Evolutionary conservation across 1,284 basidiomycete genomes (phyloP), one percentile per base, ranked within the genome.

Genomic region (Malassezia dermatis): DNA sequence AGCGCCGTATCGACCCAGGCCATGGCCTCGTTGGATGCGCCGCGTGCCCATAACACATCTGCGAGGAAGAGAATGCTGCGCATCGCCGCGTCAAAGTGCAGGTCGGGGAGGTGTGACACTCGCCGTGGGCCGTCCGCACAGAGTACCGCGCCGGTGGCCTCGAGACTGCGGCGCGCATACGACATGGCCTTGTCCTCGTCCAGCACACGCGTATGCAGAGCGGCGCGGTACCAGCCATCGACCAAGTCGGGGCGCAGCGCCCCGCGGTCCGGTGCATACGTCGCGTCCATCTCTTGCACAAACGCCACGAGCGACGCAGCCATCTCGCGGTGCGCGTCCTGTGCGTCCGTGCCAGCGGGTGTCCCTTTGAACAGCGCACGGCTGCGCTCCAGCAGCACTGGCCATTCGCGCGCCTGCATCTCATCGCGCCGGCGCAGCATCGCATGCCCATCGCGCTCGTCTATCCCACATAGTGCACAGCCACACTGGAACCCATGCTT

Each of bases 401-500:
- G 58, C 35, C 65, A 52, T 13, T 58, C 56, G 8, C 67, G 67
- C 15, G 59, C 67, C 8, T 61, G 47, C 23, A 70, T 43, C 45
- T 64, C 56, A 17, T 59, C 51, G 21, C 70, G 53, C 31, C 54
- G 54, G 2, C 60, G 51, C 24, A 58, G 60, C 24, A 47, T 48
- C 3, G 58, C 62, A 8, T 59, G 58, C 0, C 67, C 69, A 44
- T 73, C 71, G 19, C 40, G 48, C 26, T 60, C 54, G 47, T 74
- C 71, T 8, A 70, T 39, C 26, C 28, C 24, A 34, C 71, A 74
- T 11, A 74, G 62, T 13, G 55, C 58, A 41, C 71, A 74, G 1
- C 15, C 35, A 50, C 71, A 74, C 23, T 49, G 50, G 55, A 74
- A 74, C 1, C 65, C 70, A 48, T 74, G 71, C 58, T 73, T 74